These are phyloP conservation scores for Solanum pinnatisectum DNA, from an alignment of 257 asterid species.

Conservation along the genomic window DNA sequence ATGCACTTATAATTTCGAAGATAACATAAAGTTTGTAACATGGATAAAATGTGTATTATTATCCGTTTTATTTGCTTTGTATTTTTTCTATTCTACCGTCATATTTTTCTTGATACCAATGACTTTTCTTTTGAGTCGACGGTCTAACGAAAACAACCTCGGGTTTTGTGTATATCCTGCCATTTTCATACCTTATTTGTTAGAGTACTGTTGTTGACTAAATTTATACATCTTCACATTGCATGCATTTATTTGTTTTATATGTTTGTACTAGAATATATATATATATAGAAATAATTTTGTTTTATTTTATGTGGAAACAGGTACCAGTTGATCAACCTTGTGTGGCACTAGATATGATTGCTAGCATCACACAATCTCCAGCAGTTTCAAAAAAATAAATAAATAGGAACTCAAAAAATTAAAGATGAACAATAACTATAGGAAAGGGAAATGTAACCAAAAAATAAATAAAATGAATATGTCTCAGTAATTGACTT, in stretches of 20 bases:
- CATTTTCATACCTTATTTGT: background rate
- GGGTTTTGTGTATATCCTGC: too few species aligned
- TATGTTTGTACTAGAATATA: background rate
- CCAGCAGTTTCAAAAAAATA: background rate
- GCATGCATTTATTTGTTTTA: background rate
- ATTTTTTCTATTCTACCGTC: too few species aligned
- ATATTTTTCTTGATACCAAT: background rate
- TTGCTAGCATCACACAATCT: conserved; percentile 1
- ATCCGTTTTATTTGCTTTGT: background rate
- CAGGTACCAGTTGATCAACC: conserved; percentile 47
- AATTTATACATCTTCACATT: background rate
- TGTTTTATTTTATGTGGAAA: background rate
- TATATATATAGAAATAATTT: background rate
- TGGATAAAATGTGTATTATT: background rate
- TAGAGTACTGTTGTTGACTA: background rate
- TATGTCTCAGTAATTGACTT: background rate
- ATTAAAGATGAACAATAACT: background rate
- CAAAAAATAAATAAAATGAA: background rate
- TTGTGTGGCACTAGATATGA: conserved; percentile 18
- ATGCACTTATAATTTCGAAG: background rate
- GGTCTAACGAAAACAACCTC: too few species aligned
- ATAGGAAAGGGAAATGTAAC: background rate
- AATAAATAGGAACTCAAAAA: background rate
- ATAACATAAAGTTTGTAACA: background rate
- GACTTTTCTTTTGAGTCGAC: too few species aligned